Percentiles rank a stretch among this genome's conserved stretches.
Evolutionary conservation across 108 stramenopile species (phyloP).

Genomic region (Pseudonitzschia pungens): DNA sequence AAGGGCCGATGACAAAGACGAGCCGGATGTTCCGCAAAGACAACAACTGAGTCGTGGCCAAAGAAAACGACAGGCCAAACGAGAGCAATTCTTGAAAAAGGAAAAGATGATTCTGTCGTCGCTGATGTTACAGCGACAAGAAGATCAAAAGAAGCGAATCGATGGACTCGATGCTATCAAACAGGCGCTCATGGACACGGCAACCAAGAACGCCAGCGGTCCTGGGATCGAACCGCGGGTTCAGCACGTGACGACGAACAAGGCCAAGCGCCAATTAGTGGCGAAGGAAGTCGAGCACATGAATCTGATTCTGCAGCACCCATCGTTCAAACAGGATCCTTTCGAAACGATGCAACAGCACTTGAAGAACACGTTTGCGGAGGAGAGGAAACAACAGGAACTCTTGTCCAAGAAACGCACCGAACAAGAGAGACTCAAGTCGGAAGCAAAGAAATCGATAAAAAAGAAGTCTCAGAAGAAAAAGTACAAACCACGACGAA

Average conservation of each 20-base stretch:
- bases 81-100: constrained; percentile 74
- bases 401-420: constrained; percentile 32
- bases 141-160: constrained; percentile 76
- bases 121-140: constrained; percentile 52
- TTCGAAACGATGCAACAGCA: constrained; percentile 81
- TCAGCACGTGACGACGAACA: constrained; percentile 44
- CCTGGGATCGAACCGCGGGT: not conserved
- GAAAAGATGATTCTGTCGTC: constrained; percentile 81
- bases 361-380: constrained; percentile 65
- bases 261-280: constrained; percentile 54
- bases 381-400: constrained; percentile 44
- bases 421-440: constrained; percentile 36
- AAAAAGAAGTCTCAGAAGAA: constrained; percentile 27
- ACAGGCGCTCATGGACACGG: constrained; percentile 54
- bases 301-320: constrained; percentile 74
- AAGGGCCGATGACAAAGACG: constrained; percentile 3
- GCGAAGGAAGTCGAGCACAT: constrained; percentile 64
- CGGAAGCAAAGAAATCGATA: constrained; percentile 38
- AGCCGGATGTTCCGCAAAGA: not conserved
- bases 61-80: constrained; percentile 73
- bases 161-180: constrained; percentile 81
- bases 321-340: constrained; percentile 70
- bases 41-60: constrained; percentile 75
- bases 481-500: constrained; percentile 44
- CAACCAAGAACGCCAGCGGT: constrained; percentile 15